Evolutionary conservation across 176 grass and related monocot genomes (phyloP), one percentile per base, ranked within the genome.

Genomic region (Calamus simplicifolius): DNA sequence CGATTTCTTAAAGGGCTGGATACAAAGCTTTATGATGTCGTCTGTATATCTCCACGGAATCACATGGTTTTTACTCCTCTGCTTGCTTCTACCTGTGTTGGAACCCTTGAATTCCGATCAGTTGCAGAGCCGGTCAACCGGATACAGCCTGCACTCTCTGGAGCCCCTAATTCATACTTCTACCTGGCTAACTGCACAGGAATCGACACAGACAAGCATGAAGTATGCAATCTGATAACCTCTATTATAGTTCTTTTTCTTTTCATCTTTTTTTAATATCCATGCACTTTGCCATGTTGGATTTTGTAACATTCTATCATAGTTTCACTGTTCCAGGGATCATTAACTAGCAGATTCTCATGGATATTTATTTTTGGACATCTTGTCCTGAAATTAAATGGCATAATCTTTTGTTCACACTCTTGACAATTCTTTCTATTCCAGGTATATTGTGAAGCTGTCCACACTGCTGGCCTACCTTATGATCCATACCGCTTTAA

Each of bases 1-100:
- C 75, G 87, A 29, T 87, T 97, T 43, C 74, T 97, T 60, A 97
- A 88, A 70, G 87, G 89, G 30, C 66, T 97, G 50, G 75, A 90
- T 81, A 90, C 84, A 14, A 55, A 75, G 49, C 64, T 58, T 17
- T 97, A 91, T 70, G 84, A 91, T 75, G 80, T 91, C 4, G 92
- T 97, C 51, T 97, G 92, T 79, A 63, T 97, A 48, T 97, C 92
- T 4, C 92, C 92, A 25, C 67, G 92, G 55, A 97, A 97, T 70
- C 87, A 97, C 75, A 97, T 97, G 87, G 92, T 91, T 71, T 97
- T 97, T 71, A 97, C 87, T 57, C 87, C 92, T 63, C 77, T 97
- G 69, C 80, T 97, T 18, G 92, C 84, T 57, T 97, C 87, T 16
- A 97, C 92, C 25, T 97, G 92, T 68, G 84, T 97, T 3, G 87